A percentile compares a stretch with the other conserved stretches of the same genome.
These are phyloP conservation scores for Benincasa hispida DNA, from an alignment of 306 rosid genomes.

Conservation along the genomic window DNA sequence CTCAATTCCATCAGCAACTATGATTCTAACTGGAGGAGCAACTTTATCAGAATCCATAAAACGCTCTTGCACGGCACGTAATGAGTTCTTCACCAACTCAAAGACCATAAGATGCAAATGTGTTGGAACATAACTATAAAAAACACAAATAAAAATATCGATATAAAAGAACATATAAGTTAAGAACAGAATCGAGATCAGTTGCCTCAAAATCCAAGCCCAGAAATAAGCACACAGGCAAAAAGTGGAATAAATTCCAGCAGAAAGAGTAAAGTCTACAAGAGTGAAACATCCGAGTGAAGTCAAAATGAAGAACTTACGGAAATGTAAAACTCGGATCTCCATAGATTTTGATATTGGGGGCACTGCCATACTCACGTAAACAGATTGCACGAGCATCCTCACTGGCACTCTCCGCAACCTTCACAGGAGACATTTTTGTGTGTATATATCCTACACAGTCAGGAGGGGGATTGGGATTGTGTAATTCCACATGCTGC, in stretches of 20 bases:
- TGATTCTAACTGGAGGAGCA: conserved; percentile 56
- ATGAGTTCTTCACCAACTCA: conserved; percentile 90
- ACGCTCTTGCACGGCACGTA: conserved; percentile 95
- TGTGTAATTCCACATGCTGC: conserved; percentile 95
- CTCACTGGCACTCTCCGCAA: conserved; percentile 62
- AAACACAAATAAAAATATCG: not conserved
- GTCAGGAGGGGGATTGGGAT: conserved; percentile 74
- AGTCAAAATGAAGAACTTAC: conserved; percentile 30
- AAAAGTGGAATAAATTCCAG: not conserved
- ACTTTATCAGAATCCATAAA: conserved; percentile 70
- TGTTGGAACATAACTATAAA: conserved; percentile 69
- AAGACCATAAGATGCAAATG: conserved; percentile 97
- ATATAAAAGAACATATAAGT: not conserved
- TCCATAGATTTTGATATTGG: conserved; percentile 59
- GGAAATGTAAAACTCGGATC: conserved; percentile 86
- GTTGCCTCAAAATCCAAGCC: not conserved
- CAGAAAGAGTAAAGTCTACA: not conserved
- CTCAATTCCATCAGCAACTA: conserved; percentile 92
- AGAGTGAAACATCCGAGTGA: not conserved
- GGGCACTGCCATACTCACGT: conserved; percentile 83
- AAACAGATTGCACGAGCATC: conserved; percentile 79
- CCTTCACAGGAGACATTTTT: conserved; percentile 78
- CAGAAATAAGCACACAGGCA: not conserved
- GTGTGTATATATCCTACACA: conserved; percentile 83
- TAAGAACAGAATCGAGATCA: too few relatives aligned